Base-by-base conservation (phyloP, 148 eudicot genomes). In the Heliamphora exappendiculata region DNA sequence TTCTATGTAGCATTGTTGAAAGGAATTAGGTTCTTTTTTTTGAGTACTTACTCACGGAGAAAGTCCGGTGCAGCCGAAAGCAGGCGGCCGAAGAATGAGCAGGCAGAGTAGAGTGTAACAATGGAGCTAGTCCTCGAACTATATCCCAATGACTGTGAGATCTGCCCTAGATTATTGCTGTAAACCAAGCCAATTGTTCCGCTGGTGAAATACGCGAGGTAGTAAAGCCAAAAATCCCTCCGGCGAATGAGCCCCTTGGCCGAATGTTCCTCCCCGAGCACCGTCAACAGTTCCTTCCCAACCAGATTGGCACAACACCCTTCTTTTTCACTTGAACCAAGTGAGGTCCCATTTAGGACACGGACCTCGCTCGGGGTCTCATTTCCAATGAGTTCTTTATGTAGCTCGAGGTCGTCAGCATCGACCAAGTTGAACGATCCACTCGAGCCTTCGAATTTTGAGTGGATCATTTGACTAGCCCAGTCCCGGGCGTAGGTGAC, bases 101-200 rank as follows among this genome's bases (percentile, higher is more conserved):
- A 93, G 0, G 98, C 85, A 0, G 98, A 93, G 75, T 89, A 93
- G 51, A 93, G 74, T 0, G 93, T 88, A 11, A 89, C 82, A 24
- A 93, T 81, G 0, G 88, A 78, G 17, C 41, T 74, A 44, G 87
- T 93, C 76, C 79, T 79, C 5, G 88, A 81, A 74, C 79, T 72
- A 20, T 78, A 84, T 13, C 98, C 96, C 42, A 91, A 91, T 16
- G 98, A 91, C 70, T 91, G 88, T n/a, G 98, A 85, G 72, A 93
- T 91, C 85, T 93, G 96, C 31, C 98, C 98, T 4, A 93, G 80
- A 80, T 91, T 93, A 74, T 93, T 93, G 62, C 93, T 91, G 44
- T 89, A 93, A 71, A 89, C 98, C 24, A 93, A 78, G 49, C 98
- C 98, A 7, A 93, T 85, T 20, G 98, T 93, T 39, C 98, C 98